phyloP scores from a whole-genome alignment of 768 basidiomycete genomes.

The Lactarius psammicola region DNA sequence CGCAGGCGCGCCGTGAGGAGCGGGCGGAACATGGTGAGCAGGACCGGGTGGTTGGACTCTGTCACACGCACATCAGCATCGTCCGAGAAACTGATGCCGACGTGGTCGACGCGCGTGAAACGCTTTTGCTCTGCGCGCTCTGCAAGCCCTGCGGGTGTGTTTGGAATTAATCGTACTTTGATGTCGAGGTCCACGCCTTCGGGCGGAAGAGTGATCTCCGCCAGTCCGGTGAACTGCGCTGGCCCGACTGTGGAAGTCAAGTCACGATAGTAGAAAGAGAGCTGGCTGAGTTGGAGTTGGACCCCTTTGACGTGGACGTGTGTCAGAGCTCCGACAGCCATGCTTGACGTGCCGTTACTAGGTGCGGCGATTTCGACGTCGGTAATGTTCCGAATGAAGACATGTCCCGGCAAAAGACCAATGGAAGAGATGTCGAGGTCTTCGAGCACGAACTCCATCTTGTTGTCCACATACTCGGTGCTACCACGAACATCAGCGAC shows the following conservation, averaged over 20 bases:
- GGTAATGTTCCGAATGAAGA: constrained; percentile 71
- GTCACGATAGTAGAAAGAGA: constrained; percentile 75
- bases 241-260: constrained; percentile 53
- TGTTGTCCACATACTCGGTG: constrained; percentile 66
- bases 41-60: constrained; percentile 61
- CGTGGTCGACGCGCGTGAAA: constrained; percentile 59
- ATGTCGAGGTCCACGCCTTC: constrained; percentile 70
- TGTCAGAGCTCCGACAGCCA: constrained; percentile 60
- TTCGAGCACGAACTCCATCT: constrained; percentile 73
- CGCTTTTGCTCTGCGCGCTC: constrained; percentile 48
- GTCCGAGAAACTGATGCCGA: constrained; percentile 54
- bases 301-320: constrained; percentile 65
- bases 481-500: constrained; percentile 37
- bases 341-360: constrained; percentile 39
- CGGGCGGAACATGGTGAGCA: constrained; percentile 62
- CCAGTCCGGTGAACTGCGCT: constrained; percentile 57
- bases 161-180: constrained; percentile 61
- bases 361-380: constrained; percentile 54
- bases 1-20: constrained; percentile 55
- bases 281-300: constrained; percentile 58
- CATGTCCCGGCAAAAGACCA: constrained; percentile 64
- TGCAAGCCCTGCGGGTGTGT: constrained; percentile 40
- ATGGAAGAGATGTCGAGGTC: constrained; percentile 69
- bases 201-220: constrained; percentile 59
- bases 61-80: constrained; percentile 54